These are phyloP conservation scores for Cyberlindnera bimundalis DNA, from an alignment of 805 yeast species.

Conservation along the genomic window DNA sequence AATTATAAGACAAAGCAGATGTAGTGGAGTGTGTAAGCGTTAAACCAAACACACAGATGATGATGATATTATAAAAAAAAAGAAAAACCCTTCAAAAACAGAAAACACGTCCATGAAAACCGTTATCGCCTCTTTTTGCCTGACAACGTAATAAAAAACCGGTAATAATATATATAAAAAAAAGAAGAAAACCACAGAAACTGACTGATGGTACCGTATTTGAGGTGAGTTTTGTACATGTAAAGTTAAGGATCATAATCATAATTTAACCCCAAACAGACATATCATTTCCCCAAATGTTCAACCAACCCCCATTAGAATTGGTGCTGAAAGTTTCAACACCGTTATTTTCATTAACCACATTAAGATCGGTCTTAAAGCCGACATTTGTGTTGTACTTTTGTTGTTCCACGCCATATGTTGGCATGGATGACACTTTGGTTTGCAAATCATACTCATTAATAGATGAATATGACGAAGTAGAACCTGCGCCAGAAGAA, in stretches of 20 bases:
- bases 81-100: slow-evolving; percentile 3
- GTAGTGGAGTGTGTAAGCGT: slow-evolving; percentile 1
- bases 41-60: slow-evolving; percentile 2
- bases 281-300: slow-evolving; percentile 31
- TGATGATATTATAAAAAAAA: neutral
- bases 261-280: slow-evolving; percentile 29
- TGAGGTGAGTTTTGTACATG: no score
- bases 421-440: neutral
- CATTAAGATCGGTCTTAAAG: slow-evolving; percentile 1
- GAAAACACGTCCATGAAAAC: slow-evolving; percentile 5
- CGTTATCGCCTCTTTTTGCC: slow-evolving; percentile 5
- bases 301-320: slow-evolving; percentile 26
- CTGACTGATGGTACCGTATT: neutral
- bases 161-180: neutral
- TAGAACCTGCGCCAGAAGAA: slow-evolving; percentile 24
- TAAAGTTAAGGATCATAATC: no score
- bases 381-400: neutral
- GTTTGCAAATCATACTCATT: slow-evolving; percentile 8
- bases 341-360: slow-evolving; percentile 7
- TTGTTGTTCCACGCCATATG: neutral
- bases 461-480: slow-evolving; percentile 13
- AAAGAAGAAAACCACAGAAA: neutral
- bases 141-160: slow-evolving; percentile 1
- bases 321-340: slow-evolving; percentile 6
- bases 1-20: slow-evolving; percentile 3